phyloP scores from a whole-genome alignment of 352 stramenopile species.

The Globisporangium acanthophoron region DNA sequence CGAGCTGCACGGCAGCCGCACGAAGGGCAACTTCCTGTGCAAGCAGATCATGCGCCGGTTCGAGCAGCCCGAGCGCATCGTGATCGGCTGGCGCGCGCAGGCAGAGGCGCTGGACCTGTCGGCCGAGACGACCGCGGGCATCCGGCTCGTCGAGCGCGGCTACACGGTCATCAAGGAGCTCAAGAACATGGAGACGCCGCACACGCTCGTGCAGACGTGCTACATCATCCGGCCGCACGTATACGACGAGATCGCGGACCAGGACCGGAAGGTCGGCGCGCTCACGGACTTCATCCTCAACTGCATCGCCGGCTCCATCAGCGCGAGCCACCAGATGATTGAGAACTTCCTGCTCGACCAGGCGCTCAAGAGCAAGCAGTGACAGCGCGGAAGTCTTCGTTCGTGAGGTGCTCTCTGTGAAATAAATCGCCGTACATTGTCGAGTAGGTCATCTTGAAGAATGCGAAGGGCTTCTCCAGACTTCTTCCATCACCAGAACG shows the following conservation, averaged over 20 bases:
- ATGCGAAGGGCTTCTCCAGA: too few species aligned
- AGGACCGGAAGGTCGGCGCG: slow-evolving; percentile 52
- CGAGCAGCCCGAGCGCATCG: slow-evolving; percentile 40
- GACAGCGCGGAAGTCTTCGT: background rate
- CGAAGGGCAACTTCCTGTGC: slow-evolving; percentile 42
- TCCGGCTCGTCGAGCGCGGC: slow-evolving; percentile 49
- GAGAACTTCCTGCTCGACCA: slow-evolving; percentile 59
- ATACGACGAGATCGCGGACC: slow-evolving; percentile 55
- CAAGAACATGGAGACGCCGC: slow-evolving; percentile 22
- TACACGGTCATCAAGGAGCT: slow-evolving; percentile 55
- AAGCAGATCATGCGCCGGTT: slow-evolving; percentile 51
- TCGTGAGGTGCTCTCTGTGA: background rate
- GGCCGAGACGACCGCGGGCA: slow-evolving; percentile 43
- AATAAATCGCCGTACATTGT: background rate
- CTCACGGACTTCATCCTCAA: slow-evolving; percentile 68
- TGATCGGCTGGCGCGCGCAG: slow-evolving; percentile 56
- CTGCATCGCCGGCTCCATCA: slow-evolving; percentile 51
- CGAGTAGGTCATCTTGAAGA: background rate
- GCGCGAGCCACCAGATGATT: slow-evolving; percentile 65
- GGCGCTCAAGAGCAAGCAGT: slow-evolving; percentile 10
- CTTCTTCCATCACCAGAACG: too few species aligned
- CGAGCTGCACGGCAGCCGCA: slow-evolving; percentile 40
- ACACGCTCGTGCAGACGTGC: slow-evolving; percentile 67
- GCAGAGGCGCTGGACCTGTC: slow-evolving; percentile 46
- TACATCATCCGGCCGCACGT: slow-evolving; percentile 59